A percentile compares a stretch with the other conserved stretches of the same genome.
Evolutionary conservation across 345 rosid species (phyloP).

Genomic region (Trapa bicornis): DNA sequence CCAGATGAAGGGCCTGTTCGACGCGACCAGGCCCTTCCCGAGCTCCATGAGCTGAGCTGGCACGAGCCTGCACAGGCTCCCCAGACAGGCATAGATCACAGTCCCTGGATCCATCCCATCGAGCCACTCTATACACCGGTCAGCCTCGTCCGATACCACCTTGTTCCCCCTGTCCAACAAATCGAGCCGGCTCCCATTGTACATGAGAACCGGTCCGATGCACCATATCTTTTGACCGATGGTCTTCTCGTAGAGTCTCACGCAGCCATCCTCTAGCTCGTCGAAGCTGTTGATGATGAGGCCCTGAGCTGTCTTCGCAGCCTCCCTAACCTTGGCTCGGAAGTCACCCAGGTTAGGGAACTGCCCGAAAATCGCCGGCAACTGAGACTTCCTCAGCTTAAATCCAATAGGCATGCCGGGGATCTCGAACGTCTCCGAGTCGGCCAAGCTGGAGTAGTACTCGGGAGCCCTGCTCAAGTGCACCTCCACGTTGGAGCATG

Average conservation of each 20-base stretch:
- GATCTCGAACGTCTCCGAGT: slow-evolving; percentile 41
- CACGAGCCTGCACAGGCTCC: slow-evolving; percentile 58
- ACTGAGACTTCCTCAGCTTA: slow-evolving; percentile 37
- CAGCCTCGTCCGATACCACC: slow-evolving; percentile 24
- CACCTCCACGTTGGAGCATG: slow-evolving; percentile 35
- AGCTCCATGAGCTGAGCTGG: slow-evolving; percentile 53
- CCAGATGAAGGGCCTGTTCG: slow-evolving; percentile 60
- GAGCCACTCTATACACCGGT: slow-evolving; percentile 42
- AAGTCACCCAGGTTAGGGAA: slow-evolving; percentile 38
- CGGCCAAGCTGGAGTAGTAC: slow-evolving; percentile 14
- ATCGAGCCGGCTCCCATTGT: slow-evolving; percentile 29
- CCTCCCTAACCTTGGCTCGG: slow-evolving; percentile 51
- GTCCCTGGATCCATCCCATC: slow-evolving; percentile 37
- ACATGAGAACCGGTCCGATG: slow-evolving; percentile 68
- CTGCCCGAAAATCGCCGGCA: slow-evolving; percentile 44
- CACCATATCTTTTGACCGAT: slow-evolving; percentile 53
- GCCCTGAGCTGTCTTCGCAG: slow-evolving; percentile 49
- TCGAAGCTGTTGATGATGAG: slow-evolving; percentile 53
- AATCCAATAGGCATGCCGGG: slow-evolving; percentile 38
- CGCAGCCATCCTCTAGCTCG: slow-evolving; percentile 44
- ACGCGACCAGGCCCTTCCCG: slow-evolving; percentile 54
- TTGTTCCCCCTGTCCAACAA: slow-evolving; percentile 59
- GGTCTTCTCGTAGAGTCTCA: slow-evolving; percentile 27
- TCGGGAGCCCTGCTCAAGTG: slow-evolving; percentile 21
- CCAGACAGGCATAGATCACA: slow-evolving; percentile 63